Evolutionary conservation across 2,329 filamentous ascomycete species (phyloP), one percentile per base, ranked within the genome.

Genomic region (Fusarium sp.): DNA sequence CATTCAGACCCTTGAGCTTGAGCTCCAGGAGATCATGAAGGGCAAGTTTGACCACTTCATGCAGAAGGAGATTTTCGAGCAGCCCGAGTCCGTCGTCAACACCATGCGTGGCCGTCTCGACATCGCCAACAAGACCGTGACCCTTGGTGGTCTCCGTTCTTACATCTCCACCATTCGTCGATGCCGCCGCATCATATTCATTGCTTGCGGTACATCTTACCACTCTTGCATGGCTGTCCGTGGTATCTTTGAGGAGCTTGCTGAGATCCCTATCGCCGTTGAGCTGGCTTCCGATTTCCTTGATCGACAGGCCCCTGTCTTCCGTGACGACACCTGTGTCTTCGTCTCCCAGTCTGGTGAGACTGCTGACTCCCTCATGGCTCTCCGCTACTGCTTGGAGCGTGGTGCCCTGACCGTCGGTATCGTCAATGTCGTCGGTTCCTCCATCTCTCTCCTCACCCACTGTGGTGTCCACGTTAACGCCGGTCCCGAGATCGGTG

Each of bases 1-100:
- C 75, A 99, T 99, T 80, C 96, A 99, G 87, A 99, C 96, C 56
- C 89, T 99, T 57, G 96, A 99, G 86, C 92, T 99, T 50, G 94
- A 99, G 86, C 91, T 99, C 70, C 96, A 99, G 86, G 94, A 99
- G 86, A 99, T 99, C 83, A 99, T 99, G 96, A 99, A 99, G 91
- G 96, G 96, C 82, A 96, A 96, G 80, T 99, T 98, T 83, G 96
- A 99, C 81, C 96, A 99, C 85, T 99, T 97, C 87, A 99, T 99
- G 96, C 96, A 99, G 82, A 99, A 99, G 89, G 96, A 99, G 82
- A 99, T 99, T 77, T 99, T 99, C 81, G 96, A 99, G 87, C 96
- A 99, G 86, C 96, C 96, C 77, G 96, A 99, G 84, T 99, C 96
- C 15, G 93, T 99, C 65, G 90, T 99, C 85, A 99, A 99, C 88